Evolutionary conservation across 768 basidiomycete species (phyloP).

Genomic region (Mycena maculata): DNA sequence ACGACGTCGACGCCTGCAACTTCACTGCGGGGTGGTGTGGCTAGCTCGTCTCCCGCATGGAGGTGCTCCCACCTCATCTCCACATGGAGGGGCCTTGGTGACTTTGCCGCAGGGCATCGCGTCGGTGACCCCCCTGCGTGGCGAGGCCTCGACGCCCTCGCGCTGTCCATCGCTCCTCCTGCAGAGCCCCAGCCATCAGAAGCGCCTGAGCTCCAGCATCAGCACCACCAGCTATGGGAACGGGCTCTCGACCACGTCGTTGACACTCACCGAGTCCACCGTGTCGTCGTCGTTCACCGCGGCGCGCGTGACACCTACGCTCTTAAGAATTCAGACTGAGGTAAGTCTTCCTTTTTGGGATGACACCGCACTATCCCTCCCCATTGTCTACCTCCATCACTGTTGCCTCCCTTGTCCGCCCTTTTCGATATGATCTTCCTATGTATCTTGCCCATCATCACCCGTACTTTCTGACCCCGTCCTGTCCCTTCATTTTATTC

Average conservation of each 20-base stretch:
- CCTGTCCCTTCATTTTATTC: too few species aligned
- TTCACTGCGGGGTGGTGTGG: slow-evolving; percentile 9
- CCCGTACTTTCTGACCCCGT: too few species aligned
- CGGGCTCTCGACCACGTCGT: slow-evolving; percentile 31
- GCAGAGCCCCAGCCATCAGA: slow-evolving; percentile 27
- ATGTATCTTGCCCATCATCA: too few species aligned
- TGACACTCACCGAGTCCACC: slow-evolving; percentile 15
- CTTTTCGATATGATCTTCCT: too few species aligned
- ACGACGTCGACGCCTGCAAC: slow-evolving; percentile 21
- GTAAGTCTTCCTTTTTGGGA: too few species aligned
- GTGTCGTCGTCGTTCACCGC: slow-evolving; percentile 30
- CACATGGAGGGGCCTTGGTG: slow-evolving; percentile 1
- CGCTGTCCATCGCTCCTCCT: slow-evolving; percentile 29
- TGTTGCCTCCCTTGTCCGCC: too few species aligned
- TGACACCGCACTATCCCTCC: too few species aligned
- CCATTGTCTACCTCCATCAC: too few species aligned
- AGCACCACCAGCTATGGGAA: slow-evolving; percentile 20
- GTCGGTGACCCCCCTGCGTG: slow-evolving; percentile 16
- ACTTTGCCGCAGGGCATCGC: slow-evolving; percentile 7
- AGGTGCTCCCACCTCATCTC: neutral
- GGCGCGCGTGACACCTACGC: slow-evolving; percentile 32
- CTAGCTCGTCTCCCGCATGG: neutral
- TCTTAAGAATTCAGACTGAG: too few species aligned
- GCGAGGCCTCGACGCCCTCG: slow-evolving; percentile 17
- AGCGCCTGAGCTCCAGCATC: slow-evolving; percentile 31